Base-by-base conservation (phyloP, 2,329 filamentous ascomycete genomes). In the Hymenoscyphus salicellus region DNA sequence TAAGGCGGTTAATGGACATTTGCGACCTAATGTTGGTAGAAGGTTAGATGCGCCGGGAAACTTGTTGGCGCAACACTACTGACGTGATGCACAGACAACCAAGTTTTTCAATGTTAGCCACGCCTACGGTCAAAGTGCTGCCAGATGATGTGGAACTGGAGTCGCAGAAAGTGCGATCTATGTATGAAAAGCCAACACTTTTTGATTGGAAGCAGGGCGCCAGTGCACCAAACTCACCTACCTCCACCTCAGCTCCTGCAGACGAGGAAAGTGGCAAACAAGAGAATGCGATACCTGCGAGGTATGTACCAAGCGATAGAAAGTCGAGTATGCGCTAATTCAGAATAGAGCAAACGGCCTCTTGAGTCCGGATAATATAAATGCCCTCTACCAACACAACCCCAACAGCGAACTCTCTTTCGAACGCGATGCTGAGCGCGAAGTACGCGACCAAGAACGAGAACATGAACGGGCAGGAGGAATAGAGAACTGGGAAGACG, bases 401-500 rank as follows among this genome's bases (percentile, higher is more conserved):
- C 65, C 71, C 43, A 65, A 63, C 4, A 76, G 71, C 57, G 66
- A 64, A 5, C 32, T 68, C 23, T 73, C 73, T 23, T 52, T 52
- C 20, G 20, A 52, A 52, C 20, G 46, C 46, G 20, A 52, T 23
- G 10, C 46, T 3, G 20, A 52, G 4, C 46, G 46, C 11, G 46
- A 52, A 4, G 61, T 57, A 41, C 72, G 60, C 73, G 77, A 65
- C 73, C 74, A 70, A 20, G 65, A 67, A 55, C 65, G 63, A 49
- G 69, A 71, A 58, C 79, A 80, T 65, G 82, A 86, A 71, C 76
- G 83, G 49, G 84, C 84, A 16, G 84, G 85, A 57, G 84, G 85
- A 17, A 78, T 88, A 23, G 87, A 90, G 73, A 86, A 90, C 71
- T 89, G 86, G 86, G 84, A 89, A 71, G 84, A 89, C 69, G 78